Evolutionary conservation across 305 asterid species (phyloP).

Genomic region (Stenogyne calaminthoides): DNA sequence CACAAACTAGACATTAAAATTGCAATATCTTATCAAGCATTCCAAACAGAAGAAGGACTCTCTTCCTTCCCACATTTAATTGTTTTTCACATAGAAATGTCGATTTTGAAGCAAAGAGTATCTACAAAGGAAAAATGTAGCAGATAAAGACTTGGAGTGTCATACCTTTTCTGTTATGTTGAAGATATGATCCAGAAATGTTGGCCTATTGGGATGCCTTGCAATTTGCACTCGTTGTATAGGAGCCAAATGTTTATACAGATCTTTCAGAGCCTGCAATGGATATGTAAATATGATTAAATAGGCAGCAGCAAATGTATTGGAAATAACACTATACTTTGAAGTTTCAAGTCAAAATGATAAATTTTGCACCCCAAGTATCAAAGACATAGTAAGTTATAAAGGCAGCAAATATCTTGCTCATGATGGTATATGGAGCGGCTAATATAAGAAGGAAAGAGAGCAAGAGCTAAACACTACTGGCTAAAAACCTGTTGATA

Average conservation of each 20-base stretch:
- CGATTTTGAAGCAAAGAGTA: conserved; percentile 15
- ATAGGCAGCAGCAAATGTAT: conserved; percentile 13
- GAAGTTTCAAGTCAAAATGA: conserved; percentile 9
- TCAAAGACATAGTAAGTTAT: background rate
- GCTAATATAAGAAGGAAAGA: conserved; percentile 8
- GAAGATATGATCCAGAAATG: conserved; percentile 95
- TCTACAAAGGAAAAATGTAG: background rate
- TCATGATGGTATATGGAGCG: background rate
- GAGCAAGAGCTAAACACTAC: conserved; percentile 6
- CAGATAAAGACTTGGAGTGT: conserved; percentile 17
- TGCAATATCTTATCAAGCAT: conserved; percentile 15
- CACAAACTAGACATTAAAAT: conserved; percentile 64
- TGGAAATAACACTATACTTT: conserved; percentile 11
- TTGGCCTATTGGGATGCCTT: conserved; percentile 94
- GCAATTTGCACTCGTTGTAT: conserved; percentile 93
- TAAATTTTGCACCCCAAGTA: background rate
- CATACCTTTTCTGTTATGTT: conserved; percentile 86
- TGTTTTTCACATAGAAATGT: background rate
- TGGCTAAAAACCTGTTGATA: conserved; percentile 71
- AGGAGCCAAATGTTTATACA: conserved; percentile 82
- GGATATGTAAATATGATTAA: conserved; percentile 11
- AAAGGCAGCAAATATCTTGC: conserved; percentile 18
- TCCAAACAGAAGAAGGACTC: conserved; percentile 15
- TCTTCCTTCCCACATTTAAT: conserved; percentile 13
- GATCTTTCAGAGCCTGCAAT: conserved; percentile 78